Evolutionary conservation across 108 stramenopile species (phyloP).

Genomic region (Asterionellopsis glacialis): DNA sequence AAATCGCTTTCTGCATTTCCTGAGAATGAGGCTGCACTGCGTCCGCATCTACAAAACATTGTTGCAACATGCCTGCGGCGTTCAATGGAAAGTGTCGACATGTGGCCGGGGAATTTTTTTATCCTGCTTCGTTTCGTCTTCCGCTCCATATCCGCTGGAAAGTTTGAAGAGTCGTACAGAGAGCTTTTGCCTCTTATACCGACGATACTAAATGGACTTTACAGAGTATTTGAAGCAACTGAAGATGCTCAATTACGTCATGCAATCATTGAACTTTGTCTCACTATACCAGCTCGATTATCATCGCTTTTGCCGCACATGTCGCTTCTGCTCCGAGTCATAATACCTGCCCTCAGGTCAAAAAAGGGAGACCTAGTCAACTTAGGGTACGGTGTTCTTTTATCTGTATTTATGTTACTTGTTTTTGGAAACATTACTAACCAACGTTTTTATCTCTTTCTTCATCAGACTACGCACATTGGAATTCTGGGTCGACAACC

Average conservation of each 20-base stretch:
- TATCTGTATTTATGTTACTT: background rate
- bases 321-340: constrained; percentile 82
- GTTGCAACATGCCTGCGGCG: constrained; percentile 60
- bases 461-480: constrained; percentile 68
- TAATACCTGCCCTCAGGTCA: constrained; percentile 80
- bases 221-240: constrained; percentile 53
- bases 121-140: constrained; percentile 80
- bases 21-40: constrained; percentile 82
- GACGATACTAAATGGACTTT: constrained; percentile 73
- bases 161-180: constrained; percentile 88
- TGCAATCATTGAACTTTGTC: constrained; percentile 79
- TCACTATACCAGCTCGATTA: constrained; percentile 89
- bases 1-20: constrained; percentile 80
- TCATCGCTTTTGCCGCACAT: constrained; percentile 91
- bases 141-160: constrained; percentile 86
- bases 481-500: constrained; percentile 97
- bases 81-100: constrained; percentile 43
- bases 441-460: constrained; percentile 1
- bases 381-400: constrained; percentile 47
- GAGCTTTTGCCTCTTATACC: constrained; percentile 80
- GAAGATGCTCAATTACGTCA: constrained; percentile 33
- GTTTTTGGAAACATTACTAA: background rate
- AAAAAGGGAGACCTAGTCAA: constrained; percentile 81
- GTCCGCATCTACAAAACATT: constrained; percentile 78
- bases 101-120: constrained; percentile 72